Evolutionary conservation across 2,329 filamentous ascomycete genomes (phyloP), one percentile per base, ranked within the genome.

Genomic region (Hypoxylon rubiginosum): DNA sequence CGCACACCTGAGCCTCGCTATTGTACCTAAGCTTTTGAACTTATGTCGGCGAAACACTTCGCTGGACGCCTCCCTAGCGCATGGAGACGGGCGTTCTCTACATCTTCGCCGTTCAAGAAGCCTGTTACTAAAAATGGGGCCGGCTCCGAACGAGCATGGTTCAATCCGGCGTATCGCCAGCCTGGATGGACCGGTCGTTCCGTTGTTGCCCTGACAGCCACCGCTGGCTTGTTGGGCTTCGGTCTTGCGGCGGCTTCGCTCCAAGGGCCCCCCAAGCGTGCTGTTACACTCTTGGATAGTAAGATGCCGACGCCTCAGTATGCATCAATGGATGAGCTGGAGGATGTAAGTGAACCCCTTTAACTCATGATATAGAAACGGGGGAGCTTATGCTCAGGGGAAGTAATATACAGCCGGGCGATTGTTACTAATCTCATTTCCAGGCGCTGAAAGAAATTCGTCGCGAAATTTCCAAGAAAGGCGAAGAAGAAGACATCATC

Each of bases 361-460:
- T 53, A 48, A n/a, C 24, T 5, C 6, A 24, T 36, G 60, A 19
- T 51, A 36, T 46, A n/a, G 48, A 58, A 13, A 41, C 45, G 52
- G 39, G 36, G 17, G 32, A 9, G 15, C 8, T 8, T 1, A n/a
- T 6, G 13, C 7, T 46, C 5, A 13, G 21, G 43, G 9, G 21
- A 15, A n/a, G 21, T 15, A 15, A n/a, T 48, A 15, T 9, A 19
- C 19, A 49, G 2, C 32, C 8, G 21, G 21, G 26, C 2, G 39
- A 2, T 15, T 48, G 13, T 57, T 56, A 32, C 62, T 67, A 60
- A 72, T 28, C n/a, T 30, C 55, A 10, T 30, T 41, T 7, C 49
- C 32, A 89, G 88, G 87, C 88, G 0, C 77, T 90, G 48, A 73
- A 77, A 46, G 84, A 87, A 67, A 90, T 91, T 59, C 83, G 84